phyloP scores from a whole-genome alignment of 352 stramenopile genomes.

The Globisporangium perplexum region DNA sequence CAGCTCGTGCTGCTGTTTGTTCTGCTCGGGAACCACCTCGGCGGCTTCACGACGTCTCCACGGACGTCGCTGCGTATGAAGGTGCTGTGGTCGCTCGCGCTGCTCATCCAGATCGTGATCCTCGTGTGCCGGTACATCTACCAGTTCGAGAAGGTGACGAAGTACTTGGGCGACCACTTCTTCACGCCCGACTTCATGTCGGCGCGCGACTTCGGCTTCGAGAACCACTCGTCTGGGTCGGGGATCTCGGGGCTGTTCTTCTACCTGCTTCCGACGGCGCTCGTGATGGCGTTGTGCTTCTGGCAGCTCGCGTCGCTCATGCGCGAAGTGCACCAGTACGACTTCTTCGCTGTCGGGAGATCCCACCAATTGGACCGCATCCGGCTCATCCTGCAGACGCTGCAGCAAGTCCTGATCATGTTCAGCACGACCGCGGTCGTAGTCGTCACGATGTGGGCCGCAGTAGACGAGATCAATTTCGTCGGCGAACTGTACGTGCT shows the following conservation, averaged over 20 bases:
- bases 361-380: slow-evolving; percentile 47
- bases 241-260: slow-evolving; percentile 70
- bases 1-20: slow-evolving; percentile 61
- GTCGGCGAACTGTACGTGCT: slow-evolving; percentile 65
- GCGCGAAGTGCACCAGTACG: slow-evolving; percentile 52
- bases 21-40: slow-evolving; percentile 68
- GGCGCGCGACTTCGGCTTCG: slow-evolving; percentile 64
- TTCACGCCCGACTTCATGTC: slow-evolving; percentile 72
- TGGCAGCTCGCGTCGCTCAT: slow-evolving; percentile 80
- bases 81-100: slow-evolving; percentile 68
- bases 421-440: slow-evolving; percentile 66
- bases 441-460: slow-evolving; percentile 65
- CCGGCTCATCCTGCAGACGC: slow-evolving; percentile 43
- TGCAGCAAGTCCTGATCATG: slow-evolving; percentile 60
- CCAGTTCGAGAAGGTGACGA: slow-evolving; percentile 69
- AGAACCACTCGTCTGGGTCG: slow-evolving; percentile 52
- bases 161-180: slow-evolving; percentile 55
- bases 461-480: slow-evolving; percentile 55
- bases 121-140: slow-evolving; percentile 73
- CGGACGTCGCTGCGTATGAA: slow-evolving; percentile 68
- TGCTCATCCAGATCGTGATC: slow-evolving; percentile 64
- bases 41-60: slow-evolving; percentile 50
- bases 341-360: slow-evolving; percentile 54
- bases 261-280: slow-evolving; percentile 66
- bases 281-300: slow-evolving; percentile 72